A percentile compares a stretch with the other conserved stretches of the same genome.
phyloP scores from a whole-genome alignment of 2,329 filamentous ascomycete species.

The Westerdykella aurantiaca region DNA sequence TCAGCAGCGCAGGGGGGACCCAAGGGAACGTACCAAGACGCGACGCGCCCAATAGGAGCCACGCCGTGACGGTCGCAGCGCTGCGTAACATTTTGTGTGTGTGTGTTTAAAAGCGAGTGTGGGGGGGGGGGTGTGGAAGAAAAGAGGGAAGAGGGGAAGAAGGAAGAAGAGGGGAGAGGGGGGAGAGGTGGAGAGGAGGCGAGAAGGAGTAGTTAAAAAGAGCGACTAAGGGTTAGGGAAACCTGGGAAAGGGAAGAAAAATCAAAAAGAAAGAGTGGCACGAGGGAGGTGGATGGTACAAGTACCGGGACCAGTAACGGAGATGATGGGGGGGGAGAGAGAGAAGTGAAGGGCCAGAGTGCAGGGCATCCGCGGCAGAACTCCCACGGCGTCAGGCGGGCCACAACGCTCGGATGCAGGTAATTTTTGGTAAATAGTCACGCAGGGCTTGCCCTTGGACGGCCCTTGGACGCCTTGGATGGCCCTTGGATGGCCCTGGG shows the following conservation, averaged over 20 bases:
- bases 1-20: background rate
- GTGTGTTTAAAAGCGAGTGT: constrained; percentile 4
- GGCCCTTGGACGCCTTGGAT: no score
- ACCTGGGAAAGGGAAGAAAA: background rate
- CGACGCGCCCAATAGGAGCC: constrained; percentile 26
- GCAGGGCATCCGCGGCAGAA: constrained; percentile 6
- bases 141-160: constrained; percentile 4
- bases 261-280: background rate
- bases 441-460: background rate
- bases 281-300: constrained; percentile 2
- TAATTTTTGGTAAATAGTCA: background rate
- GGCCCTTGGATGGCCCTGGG: no score
- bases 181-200: no score
- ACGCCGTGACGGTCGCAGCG: constrained; percentile 21
- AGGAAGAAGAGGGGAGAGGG: no score
- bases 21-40: constrained; percentile 16
- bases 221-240: constrained; percentile 1
- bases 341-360: no score
- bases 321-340: constrained; percentile 7
- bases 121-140: background rate
- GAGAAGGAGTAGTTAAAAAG: no score
- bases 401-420: no score
- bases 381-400: no score
- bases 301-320: constrained; percentile 7
- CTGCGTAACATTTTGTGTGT: constrained; percentile 9